Evolutionary conservation across 2,329 filamentous ascomycete species (phyloP), one percentile per base, ranked within the genome.

Genomic region (Neonectria punicea): DNA sequence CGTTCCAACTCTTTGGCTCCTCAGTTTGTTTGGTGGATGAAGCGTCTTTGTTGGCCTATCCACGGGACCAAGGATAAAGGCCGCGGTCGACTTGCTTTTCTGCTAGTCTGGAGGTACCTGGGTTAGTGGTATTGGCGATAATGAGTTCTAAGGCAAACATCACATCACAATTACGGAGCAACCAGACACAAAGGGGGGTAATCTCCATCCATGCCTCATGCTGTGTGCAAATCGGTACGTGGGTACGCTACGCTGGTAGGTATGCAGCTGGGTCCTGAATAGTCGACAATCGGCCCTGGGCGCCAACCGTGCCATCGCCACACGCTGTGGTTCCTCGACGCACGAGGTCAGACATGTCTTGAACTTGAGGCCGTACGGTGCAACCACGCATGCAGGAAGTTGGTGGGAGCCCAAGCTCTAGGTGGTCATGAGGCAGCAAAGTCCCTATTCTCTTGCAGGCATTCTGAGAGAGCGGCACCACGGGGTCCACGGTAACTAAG

Each of bases 61-160:
- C 32, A 28, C 30, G 25, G 25, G 50, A 44, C 44, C 61, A 58
- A 51, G 43, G 25, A 49, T 41, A 53, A 11, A 13, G 20, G 14
- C 50, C 30, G 16, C 34, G 36, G n/a, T 25, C 34, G 50, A 53
- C 32, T 22, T 54, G 39, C 41, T 46, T 32, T 59, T 62, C 57
- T 58, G 55, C 53, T 65, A 43, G 46, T 54, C 32, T 39, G 9
- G 30, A 36, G 41, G 32, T 43, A 32, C 28, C 50, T 44, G 16
- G 43, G 50, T 36, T 54, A 61, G 58, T 46, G 44, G 20, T 11
- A 13, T 55, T 47, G 50, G 41, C 39, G 49, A 54, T 44, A 32
- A 25, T 41, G 18, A 34, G 25, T 20, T 44, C 16, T 10, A 30
- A 39, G 61, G 56, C 54, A 72, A 70, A 70, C 64, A 63, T 59